Evolutionary conservation across 2,329 filamentous ascomycete genomes (phyloP).

Genomic region (Phyllosticta paracitricarpa): DNA sequence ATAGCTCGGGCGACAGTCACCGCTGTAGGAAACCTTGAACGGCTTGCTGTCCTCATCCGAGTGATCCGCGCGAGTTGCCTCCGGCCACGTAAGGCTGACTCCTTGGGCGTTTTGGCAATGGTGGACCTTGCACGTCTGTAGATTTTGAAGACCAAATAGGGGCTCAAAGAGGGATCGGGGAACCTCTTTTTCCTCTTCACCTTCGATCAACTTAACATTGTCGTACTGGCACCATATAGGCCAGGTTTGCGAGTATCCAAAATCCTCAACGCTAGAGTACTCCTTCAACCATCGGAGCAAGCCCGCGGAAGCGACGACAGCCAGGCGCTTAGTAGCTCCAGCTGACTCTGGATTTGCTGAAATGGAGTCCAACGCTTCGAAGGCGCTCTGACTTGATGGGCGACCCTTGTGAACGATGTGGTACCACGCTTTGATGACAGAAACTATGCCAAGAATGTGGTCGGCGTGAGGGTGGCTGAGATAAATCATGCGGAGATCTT

Average conservation of each 20-base stretch:
- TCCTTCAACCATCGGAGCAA: constrained; percentile 74
- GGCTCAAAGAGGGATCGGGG: constrained; percentile 27
- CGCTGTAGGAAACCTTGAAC: constrained; percentile 86
- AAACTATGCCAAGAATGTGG: constrained; percentile 80
- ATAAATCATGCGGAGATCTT: constrained; percentile 71
- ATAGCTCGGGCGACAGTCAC: constrained; percentile 74
- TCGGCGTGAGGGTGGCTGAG: constrained; percentile 95
- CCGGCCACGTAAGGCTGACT: constrained; percentile 63
- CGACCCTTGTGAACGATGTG: constrained; percentile 39
- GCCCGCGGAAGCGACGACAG: constrained; percentile 57
- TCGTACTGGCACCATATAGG: constrained; percentile 19
- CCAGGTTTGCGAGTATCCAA: constrained; percentile 54
- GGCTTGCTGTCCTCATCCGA: constrained; percentile 11
- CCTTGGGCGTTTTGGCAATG: constrained; percentile 77
- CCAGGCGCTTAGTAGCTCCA: constrained; percentile 33
- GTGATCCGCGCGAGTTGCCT: constrained; percentile 28
- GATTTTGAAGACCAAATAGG: constrained; percentile 51
- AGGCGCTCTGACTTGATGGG: constrained; percentile 16
- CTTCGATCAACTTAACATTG: constrained; percentile 27
- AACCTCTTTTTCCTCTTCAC: background rate
- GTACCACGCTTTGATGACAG: constrained; percentile 76
- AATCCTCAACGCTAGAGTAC: constrained; percentile 67
- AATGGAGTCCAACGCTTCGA: constrained; percentile 15
- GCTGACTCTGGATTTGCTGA: constrained; percentile 23
- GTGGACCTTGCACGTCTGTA: constrained; percentile 57